These are phyloP conservation scores for Cochlearia excelsa DNA, from an alignment of 345 rosid genomes.

Conservation along the genomic window DNA sequence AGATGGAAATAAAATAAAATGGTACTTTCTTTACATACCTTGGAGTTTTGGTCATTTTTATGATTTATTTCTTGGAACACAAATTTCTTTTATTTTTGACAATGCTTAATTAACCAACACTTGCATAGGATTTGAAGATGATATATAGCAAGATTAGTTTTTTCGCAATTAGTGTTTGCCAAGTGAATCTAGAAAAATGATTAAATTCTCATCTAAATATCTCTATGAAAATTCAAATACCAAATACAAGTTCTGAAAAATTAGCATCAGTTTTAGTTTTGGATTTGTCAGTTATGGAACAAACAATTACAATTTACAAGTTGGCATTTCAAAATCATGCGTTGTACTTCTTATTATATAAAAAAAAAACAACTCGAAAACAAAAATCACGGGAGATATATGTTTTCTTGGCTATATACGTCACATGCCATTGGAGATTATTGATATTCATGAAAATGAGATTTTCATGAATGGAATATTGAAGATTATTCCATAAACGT, in stretches of 20 bases:
- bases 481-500: slow-evolving; percentile 12
- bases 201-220: too few species aligned
- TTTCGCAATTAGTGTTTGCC: neutral
- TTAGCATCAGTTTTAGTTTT: neutral
- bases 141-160: neutral
- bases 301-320: slow-evolving; percentile 14
- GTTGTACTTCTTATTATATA: neutral
- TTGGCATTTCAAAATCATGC: slow-evolving; percentile 29
- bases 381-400: slow-evolving; percentile 32
- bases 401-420: slow-evolving; percentile 34
- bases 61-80: too few species aligned
- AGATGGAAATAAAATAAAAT: slow-evolving; percentile 13
- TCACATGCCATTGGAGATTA: slow-evolving; percentile 29
- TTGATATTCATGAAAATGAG: slow-evolving; percentile 32
- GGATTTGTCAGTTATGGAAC: slow-evolving; percentile 2
- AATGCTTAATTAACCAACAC: too few species aligned
- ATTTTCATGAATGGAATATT: slow-evolving; percentile 7
- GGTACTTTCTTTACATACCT: slow-evolving; percentile 3
- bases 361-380: slow-evolving; percentile 20
- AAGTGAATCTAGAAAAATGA: neutral
- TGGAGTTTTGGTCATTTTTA: slow-evolving; percentile 12
- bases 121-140: too few species aligned
- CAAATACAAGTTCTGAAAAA: neutral
- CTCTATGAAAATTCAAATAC: neutral
- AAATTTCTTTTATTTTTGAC: too few species aligned